Percentiles rank a stretch among this genome's conserved stretches.
Conservation (phyloP, 2,329 filamentous ascomycete genomes). For the Xenoacremonium recifei region DNA sequence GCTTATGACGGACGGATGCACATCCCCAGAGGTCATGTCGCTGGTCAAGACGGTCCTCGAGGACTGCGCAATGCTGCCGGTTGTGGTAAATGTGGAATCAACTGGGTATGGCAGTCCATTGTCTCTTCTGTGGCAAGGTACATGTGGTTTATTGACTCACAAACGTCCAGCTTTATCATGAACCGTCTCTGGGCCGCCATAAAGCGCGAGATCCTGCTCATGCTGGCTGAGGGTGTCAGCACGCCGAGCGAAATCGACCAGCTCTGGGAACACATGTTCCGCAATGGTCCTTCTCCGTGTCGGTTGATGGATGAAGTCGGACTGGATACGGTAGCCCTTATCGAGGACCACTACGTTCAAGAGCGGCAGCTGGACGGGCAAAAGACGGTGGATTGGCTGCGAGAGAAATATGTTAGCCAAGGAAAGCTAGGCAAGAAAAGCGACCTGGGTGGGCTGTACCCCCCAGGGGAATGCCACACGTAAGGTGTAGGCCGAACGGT, state of each 20-base stretch:
- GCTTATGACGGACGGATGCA: constrained; percentile 51
- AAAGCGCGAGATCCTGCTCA: constrained; percentile 48
- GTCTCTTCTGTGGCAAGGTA: constrained; percentile 41
- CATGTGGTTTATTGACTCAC: constrained; percentile 41
- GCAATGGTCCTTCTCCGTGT: background rate
- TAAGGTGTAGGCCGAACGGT: too few relatives aligned
- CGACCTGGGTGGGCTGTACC: constrained; percentile 39
- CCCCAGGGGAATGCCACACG: too few relatives aligned
- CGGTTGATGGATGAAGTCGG: constrained; percentile 33
- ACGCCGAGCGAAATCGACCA: constrained; percentile 46
- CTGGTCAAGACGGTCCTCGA: too few relatives aligned
- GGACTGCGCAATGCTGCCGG: too few relatives aligned
- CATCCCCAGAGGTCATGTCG: too few relatives aligned
- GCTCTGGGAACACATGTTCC: constrained; percentile 42
- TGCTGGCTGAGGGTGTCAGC: constrained; percentile 48
- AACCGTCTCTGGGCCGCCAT: constrained; percentile 57
- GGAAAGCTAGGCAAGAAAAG: constrained; percentile 48
- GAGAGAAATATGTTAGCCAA: constrained; percentile 39
- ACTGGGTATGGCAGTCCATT: constrained; percentile 39
- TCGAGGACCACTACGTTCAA: constrained; percentile 51
- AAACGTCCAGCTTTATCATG: constrained; percentile 51
- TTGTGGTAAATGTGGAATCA: too few relatives aligned
- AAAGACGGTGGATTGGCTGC: constrained; percentile 42
- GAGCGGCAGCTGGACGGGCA: constrained; percentile 42
- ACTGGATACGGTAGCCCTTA: constrained; percentile 51